These are phyloP conservation scores for Amniculicola lignicola DNA, from an alignment of 495 filamentous ascomycete species.

Conservation along the genomic window DNA sequence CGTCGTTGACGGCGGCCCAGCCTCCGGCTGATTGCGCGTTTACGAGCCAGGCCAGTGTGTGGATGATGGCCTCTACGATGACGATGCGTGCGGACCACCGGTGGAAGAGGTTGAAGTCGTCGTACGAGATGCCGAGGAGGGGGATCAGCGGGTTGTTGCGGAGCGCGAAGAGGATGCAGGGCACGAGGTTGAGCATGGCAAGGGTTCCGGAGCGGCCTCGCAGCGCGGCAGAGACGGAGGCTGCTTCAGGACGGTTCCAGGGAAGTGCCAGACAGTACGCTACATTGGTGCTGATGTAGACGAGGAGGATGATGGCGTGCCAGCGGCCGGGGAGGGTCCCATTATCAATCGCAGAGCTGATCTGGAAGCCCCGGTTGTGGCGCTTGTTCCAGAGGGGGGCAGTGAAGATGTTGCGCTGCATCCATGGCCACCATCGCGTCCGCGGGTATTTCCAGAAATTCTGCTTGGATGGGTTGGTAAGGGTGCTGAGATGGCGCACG, in stretches of 20 bases:
- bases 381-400: conserved; percentile 77
- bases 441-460: conserved; percentile 63
- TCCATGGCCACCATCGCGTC: conserved; percentile 58
- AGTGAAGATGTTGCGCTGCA: conserved; percentile 81
- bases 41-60: conserved; percentile 67
- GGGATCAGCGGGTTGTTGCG: conserved; percentile 91
- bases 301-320: conserved; percentile 69
- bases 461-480: conserved; percentile 52
- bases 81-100: conserved; percentile 93
- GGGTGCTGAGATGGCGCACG: conserved; percentile 67
- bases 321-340: conserved; percentile 86
- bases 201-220: conserved; percentile 83
- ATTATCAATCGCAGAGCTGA: conserved; percentile 82
- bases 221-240: conserved; percentile 59
- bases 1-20: conserved; percentile 18
- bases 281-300: conserved; percentile 73
- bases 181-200: conserved; percentile 85
- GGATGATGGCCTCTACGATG: conserved; percentile 69
- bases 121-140: conserved; percentile 82
- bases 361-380: conserved; percentile 83
- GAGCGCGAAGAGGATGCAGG: conserved; percentile 79
- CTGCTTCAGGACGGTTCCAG: conserved; percentile 45
- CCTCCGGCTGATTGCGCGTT: conserved; percentile 43
- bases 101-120: conserved; percentile 94
- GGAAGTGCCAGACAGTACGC: conserved; percentile 77